These are phyloP conservation scores for Neophaeococcomyces aloes DNA, from an alignment of 2,329 filamentous ascomycete species.

Conservation along the genomic window DNA sequence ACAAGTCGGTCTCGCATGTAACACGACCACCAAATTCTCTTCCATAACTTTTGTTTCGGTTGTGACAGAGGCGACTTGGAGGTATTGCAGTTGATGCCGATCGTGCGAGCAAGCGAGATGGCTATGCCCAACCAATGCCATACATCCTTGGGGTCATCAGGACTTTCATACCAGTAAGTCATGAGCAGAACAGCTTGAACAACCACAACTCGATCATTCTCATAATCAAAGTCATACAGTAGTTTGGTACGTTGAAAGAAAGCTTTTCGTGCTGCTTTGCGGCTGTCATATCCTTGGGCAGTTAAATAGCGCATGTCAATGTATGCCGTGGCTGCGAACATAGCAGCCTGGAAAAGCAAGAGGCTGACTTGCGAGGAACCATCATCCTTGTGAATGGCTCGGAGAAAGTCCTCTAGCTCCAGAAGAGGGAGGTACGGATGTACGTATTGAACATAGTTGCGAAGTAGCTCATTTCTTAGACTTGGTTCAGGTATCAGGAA, in stretches of 20 bases:
- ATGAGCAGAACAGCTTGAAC: constrained; percentile 83
- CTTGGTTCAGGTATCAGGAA: constrained; percentile 59
- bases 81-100: constrained; percentile 82
- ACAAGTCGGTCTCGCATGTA: constrained; percentile 92
- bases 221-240: constrained; percentile 91
- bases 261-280: constrained; percentile 73
- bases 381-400: constrained; percentile 52
- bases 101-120: constrained; percentile 83
- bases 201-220: constrained; percentile 75
- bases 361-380: constrained; percentile 65
- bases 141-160: constrained; percentile 93
- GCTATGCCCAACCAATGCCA: constrained; percentile 99
- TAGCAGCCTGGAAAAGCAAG: constrained; percentile 82
- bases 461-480: constrained; percentile 70
- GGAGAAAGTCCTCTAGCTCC: constrained; percentile 52
- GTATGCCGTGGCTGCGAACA: constrained; percentile 86
- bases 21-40: constrained; percentile 95
- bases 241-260: constrained; percentile 78
- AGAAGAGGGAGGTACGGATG: constrained; percentile 90
- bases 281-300: constrained; percentile 63
- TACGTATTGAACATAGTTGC: constrained; percentile 77
- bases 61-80: constrained; percentile 54
- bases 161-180: constrained; percentile 97
- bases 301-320: constrained; percentile 68
- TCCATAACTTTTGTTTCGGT: constrained; percentile 73